Percentiles rank a stretch among this genome's conserved stretches.
phyloP scores from a whole-genome alignment of 805 yeast genomes.

The Hanseniaspora vineae region DNA sequence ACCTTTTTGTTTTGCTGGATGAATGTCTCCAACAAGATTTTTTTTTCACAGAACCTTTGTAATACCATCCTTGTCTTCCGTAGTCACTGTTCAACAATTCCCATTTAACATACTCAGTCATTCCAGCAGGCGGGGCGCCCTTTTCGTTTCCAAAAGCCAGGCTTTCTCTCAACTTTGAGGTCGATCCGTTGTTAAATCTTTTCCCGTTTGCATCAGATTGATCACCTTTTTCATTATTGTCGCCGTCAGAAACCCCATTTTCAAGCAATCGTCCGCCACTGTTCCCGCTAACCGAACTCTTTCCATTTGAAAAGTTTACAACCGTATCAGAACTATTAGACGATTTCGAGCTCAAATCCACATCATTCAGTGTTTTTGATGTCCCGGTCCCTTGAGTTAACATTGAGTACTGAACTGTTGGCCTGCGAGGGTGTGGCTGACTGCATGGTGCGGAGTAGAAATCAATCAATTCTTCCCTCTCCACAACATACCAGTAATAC shows the following conservation, averaged over 20 bases:
- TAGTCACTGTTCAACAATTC: slow-evolving; percentile 7
- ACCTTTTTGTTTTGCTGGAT: slow-evolving; percentile 14
- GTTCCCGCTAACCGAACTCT: too few relatives aligned
- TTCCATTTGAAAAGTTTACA: neutral
- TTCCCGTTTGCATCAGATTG: too few relatives aligned
- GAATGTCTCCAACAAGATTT: slow-evolving; percentile 19
- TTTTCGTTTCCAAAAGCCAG: neutral
- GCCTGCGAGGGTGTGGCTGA: too few relatives aligned
- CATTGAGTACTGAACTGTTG: too few relatives aligned
- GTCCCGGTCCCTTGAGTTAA: neutral
- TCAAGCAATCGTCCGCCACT: too few relatives aligned
- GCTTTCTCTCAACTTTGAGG: slow-evolving; percentile 10
- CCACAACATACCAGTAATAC: slow-evolving; percentile 24
- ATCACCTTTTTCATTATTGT: too few relatives aligned
- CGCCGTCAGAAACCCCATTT: too few relatives aligned
- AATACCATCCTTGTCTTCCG: slow-evolving; percentile 23
- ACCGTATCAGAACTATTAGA: neutral
- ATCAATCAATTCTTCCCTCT: slow-evolving; percentile 12
- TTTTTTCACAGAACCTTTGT: slow-evolving; percentile 15
- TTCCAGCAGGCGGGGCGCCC: slow-evolving; percentile 1
- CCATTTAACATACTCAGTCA: slow-evolving; percentile 3
- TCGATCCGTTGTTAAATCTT: too few relatives aligned
- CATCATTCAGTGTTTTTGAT: slow-evolving; percentile 15
- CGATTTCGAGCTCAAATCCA: neutral
- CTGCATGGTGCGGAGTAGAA: slow-evolving; percentile 9